Percentiles rank a stretch among this genome's conserved stretches.
Evolutionary conservation across 306 rosid genomes (phyloP).

Genomic region (Prinsepia uniflora): DNA sequence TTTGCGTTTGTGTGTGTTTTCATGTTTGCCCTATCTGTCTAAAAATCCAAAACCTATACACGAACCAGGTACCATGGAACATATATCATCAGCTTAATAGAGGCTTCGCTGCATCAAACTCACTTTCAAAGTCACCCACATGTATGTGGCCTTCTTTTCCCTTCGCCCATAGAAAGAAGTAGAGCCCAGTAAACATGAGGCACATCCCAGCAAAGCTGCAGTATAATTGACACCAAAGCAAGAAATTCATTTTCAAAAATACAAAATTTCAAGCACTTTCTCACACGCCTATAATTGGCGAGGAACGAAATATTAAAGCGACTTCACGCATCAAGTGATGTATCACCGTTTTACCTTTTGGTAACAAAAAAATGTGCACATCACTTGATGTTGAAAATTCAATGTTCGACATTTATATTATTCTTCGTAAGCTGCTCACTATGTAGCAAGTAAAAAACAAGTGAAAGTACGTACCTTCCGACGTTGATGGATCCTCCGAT

Average conservation of each 20-base stretch:
- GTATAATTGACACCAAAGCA: conserved; percentile 22
- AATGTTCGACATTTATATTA: too few species aligned
- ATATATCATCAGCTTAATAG: conserved; percentile 43
- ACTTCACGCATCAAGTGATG: too few species aligned
- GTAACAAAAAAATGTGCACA: too few species aligned
- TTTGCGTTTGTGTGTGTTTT: too few species aligned
- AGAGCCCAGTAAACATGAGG: conserved; percentile 76
- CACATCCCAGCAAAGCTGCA: conserved; percentile 74
- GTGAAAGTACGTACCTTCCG: conserved; percentile 52
- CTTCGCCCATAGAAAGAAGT: conserved; percentile 86
- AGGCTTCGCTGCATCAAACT: conserved; percentile 60
- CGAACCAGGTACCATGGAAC: conserved; percentile 1
- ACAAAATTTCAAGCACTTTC: not conserved
- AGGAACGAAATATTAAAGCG: too few species aligned
- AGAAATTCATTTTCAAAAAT: not conserved
- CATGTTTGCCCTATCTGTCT: not conserved
- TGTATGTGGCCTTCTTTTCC: conserved; percentile 57
- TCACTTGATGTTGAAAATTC: too few species aligned
- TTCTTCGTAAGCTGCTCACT: too few species aligned
- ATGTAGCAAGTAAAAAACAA: too few species aligned
- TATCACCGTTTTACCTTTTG: too few species aligned
- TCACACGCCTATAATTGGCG: not conserved
- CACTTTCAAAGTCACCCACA: conserved; percentile 36
- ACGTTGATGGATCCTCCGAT: conserved; percentile 47
- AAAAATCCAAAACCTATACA: not conserved